A percentile compares a stretch with the other conserved stretches of the same genome.
Conservation (phyloP, 202 grass and related monocot species). For the Musa balbisiana region DNA sequence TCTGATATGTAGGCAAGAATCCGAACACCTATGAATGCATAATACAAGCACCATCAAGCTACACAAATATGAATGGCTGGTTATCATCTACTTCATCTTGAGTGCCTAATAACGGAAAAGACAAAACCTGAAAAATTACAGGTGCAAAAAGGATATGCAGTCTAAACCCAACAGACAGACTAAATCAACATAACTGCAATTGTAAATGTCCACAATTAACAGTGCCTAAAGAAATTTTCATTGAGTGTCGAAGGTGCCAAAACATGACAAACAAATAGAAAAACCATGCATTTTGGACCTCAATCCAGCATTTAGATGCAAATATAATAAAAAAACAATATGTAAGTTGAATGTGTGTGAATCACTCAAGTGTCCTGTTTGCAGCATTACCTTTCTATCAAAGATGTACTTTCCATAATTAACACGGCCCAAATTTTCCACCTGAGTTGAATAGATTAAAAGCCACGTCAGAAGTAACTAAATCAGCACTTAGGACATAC, state of each 20-base stretch:
- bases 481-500: background rate
- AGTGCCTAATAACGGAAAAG: too few species aligned
- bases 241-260: background rate
- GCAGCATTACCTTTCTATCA: constrained; percentile 67
- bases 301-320: background rate
- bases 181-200: too few species aligned
- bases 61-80: too few species aligned
- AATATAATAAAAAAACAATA: background rate
- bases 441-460: constrained; percentile 38
- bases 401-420: constrained; percentile 85
- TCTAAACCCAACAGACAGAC: too few species aligned
- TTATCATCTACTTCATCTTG: too few species aligned
- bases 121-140: too few species aligned
- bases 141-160: too few species aligned
- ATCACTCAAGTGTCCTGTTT: background rate
- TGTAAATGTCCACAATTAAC: too few species aligned
- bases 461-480: background rate
- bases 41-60: too few species aligned
- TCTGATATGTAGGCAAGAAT: too few species aligned
- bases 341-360: background rate
- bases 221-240: background rate
- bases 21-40: too few species aligned
- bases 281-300: background rate
- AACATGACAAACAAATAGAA: background rate
- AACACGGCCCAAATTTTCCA: constrained; percentile 80